Percentiles rank a stretch among this genome's conserved stretches.
phyloP scores from a whole-genome alignment of 78 protist species.

The Speleostelium caveatum region DNA sequence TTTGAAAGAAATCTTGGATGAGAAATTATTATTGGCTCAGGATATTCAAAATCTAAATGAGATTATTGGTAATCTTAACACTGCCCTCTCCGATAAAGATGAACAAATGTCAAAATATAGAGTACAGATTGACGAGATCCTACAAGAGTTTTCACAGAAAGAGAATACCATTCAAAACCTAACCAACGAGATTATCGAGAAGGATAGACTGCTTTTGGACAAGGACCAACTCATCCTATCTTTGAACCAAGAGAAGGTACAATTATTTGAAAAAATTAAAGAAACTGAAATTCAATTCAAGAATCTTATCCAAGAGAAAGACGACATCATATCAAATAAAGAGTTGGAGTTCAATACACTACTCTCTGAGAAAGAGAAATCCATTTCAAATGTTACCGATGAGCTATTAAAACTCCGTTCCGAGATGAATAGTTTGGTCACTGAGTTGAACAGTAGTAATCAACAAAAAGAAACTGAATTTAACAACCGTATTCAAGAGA shows the following conservation, averaged over 20 bases:
- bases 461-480: too few species aligned
- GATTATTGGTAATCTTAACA: not conserved
- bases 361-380: not conserved
- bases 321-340: slow-evolving; percentile 1
- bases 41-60: not conserved
- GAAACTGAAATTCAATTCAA: too few species aligned
- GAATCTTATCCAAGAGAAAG: not conserved
- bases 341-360: not conserved
- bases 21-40: not conserved
- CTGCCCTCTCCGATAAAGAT: not conserved
- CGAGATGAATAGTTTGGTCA: too few species aligned
- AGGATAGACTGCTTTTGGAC: not conserved
- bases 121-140: not conserved
- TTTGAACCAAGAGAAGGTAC: not conserved
- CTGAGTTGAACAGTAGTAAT: too few species aligned
- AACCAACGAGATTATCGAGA: not conserved
- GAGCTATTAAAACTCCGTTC: too few species aligned
- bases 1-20: not conserved
- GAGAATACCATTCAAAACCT: not conserved
- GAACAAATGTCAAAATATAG: not conserved
- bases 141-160: not conserved
- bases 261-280: not conserved
- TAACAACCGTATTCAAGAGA: too few species aligned
- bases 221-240: slow-evolving; percentile 6
- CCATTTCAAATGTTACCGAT: not conserved